Percentiles rank a stretch among this genome's conserved stretches.
These are phyloP conservation scores for Cercospora beticola DNA, from an alignment of 2,329 filamentous ascomycete species.

Conservation along the genomic window DNA sequence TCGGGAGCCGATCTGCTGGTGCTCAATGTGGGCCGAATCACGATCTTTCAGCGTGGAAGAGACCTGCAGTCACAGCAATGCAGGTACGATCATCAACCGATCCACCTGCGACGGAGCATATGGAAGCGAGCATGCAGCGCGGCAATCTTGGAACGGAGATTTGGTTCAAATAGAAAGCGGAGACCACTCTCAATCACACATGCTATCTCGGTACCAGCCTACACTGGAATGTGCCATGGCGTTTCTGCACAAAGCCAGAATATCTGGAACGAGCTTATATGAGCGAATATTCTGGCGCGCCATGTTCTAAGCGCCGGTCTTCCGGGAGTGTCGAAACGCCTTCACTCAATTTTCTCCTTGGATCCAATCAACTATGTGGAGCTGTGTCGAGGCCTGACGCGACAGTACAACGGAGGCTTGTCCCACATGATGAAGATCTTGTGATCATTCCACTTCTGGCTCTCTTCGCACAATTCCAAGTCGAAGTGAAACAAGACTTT, in stretches of 20 bases:
- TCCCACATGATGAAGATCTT: slow-evolving; percentile 32
- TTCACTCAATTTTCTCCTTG: neutral
- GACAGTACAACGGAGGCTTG: slow-evolving; percentile 24
- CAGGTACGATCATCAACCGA: neutral
- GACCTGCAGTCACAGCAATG: neutral
- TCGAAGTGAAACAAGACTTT: slow-evolving; percentile 44
- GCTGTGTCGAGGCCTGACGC: neutral
- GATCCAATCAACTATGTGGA: neutral
- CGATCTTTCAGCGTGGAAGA: neutral
- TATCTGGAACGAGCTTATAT: neutral
- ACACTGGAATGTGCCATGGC: neutral
- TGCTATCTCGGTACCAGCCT: neutral
- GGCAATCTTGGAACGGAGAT: neutral
- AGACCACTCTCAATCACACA: neutral
- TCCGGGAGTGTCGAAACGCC: neutral
- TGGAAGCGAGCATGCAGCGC: neutral
- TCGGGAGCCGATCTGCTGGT: neutral
- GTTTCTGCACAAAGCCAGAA: neutral
- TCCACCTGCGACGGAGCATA: neutral
- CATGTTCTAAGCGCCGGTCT: neutral
- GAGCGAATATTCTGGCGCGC: neutral
- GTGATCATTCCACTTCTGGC: slow-evolving; percentile 22
- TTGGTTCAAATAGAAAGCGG: neutral
- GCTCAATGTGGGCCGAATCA: neutral
- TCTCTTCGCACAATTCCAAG: slow-evolving; percentile 26